These are phyloP conservation scores for Chloris gayana DNA, from an alignment of 176 grass and related monocot genomes.

Conservation along the genomic window DNA sequence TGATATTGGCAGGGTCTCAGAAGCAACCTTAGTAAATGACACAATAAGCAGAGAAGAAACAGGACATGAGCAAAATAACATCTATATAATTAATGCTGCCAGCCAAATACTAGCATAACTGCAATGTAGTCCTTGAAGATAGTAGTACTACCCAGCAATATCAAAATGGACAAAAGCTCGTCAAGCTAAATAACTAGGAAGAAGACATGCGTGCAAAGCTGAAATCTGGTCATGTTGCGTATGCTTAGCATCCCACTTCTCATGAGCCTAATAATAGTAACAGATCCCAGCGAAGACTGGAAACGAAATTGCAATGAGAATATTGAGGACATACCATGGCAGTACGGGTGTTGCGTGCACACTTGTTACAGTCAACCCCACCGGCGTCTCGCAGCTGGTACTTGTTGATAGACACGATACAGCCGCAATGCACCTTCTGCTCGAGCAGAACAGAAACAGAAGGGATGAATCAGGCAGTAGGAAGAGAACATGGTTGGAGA, in stretches of 20 bases:
- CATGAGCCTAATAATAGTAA: constrained; percentile 16
- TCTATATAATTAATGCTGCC: constrained; percentile 35
- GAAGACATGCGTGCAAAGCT: neutral
- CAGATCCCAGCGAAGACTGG: neutral
- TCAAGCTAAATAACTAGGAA: neutral
- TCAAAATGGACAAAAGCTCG: neutral
- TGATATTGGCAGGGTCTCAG: neutral
- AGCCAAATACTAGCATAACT: constrained; percentile 37
- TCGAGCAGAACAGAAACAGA: constrained; percentile 33
- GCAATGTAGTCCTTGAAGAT: neutral
- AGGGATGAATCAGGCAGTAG: constrained; percentile 10
- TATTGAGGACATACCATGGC: constrained; percentile 41
- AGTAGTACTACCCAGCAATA: constrained; percentile 13
- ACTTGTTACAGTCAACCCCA: constrained; percentile 81
- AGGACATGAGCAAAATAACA: constrained; percentile 25
- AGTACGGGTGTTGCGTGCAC: constrained; percentile 58
- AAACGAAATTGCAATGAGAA: neutral
- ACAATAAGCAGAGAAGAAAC: constrained; percentile 21
- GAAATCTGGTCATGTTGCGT: neutral
- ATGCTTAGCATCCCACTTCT: neutral
- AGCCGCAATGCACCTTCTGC: constrained; percentile 94
- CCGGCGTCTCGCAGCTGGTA: constrained; percentile 85
- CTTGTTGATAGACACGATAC: constrained; percentile 79
- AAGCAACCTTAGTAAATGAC: constrained; percentile 27
- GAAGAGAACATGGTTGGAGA: neutral